Conservation (phyloP, 768 basidiomycete species). For the Hemileccinum impolitum region DNA sequence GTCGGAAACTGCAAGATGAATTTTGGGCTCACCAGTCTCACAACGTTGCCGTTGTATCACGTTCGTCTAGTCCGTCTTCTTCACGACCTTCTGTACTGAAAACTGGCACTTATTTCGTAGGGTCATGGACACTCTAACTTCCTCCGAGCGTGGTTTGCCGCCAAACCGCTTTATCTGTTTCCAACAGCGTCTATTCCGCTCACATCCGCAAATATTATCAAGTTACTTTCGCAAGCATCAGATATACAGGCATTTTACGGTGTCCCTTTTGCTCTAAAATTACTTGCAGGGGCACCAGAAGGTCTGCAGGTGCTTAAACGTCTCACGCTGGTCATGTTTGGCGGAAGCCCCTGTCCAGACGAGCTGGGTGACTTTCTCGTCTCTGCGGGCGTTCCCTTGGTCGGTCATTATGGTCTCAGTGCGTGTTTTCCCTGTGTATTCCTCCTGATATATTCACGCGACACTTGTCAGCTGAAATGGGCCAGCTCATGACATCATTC, state of each 20-base stretch:
- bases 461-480: conserved; percentile 27
- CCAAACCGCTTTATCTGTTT: conserved; percentile 43
- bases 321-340: conserved; percentile 50
- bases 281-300: conserved; percentile 47
- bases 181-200: conserved; percentile 40
- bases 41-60: conserved; percentile 32
- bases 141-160: conserved; percentile 43
- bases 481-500: conserved; percentile 43
- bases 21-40: conserved; percentile 17
- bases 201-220: conserved; percentile 43
- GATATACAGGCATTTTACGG: conserved; percentile 33
- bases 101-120: conserved; percentile 2
- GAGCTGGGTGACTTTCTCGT: conserved; percentile 51
- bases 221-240: conserved; percentile 34
- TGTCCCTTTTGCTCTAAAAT: conserved; percentile 39
- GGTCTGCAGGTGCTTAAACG: conserved; percentile 39
- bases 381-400: conserved; percentile 45
- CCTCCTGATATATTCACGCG: not conserved
- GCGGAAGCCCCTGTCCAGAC: conserved; percentile 51
- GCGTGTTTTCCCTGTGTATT: conserved; percentile 18
- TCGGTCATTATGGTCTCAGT: conserved; percentile 49
- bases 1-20: conserved; percentile 36
- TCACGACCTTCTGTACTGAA: not conserved
- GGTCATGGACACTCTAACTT: conserved; percentile 24
- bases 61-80: conserved; percentile 17